Evolutionary conservation across 768 basidiomycete genomes (phyloP).

Genomic region (Mycena alexandri): DNA sequence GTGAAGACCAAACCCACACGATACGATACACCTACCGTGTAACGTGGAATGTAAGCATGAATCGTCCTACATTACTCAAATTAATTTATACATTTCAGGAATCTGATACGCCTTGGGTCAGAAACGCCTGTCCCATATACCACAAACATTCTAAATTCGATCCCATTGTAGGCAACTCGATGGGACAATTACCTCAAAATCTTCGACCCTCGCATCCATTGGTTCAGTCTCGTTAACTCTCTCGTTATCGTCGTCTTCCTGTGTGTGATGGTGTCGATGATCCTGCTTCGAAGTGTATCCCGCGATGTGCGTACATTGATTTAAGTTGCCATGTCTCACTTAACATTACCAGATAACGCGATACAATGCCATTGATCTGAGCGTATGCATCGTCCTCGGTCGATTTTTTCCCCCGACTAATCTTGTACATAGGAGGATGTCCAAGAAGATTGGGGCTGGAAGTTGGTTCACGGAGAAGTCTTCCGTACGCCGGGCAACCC

Average conservation of each 20-base stretch:
- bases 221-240: constrained; percentile 96
- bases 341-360: constrained; percentile 74
- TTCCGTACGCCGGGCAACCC: constrained; percentile 87
- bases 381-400: constrained; percentile 58
- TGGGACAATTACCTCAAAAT: constrained; percentile 98
- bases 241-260: constrained; percentile 92
- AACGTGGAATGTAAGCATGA: constrained; percentile 79
- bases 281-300: constrained; percentile 86
- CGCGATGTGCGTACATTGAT: constrained; percentile 75
- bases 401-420: not conserved
- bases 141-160: not conserved
- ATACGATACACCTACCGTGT: constrained; percentile 91
- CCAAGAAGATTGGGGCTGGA: constrained; percentile 99
- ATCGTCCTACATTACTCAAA: constrained; percentile 9
- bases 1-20: constrained; percentile 68
- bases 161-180: constrained; percentile 77
- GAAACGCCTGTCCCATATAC: constrained; percentile 10
- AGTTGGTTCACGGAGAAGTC: constrained; percentile 95
- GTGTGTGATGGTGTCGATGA: constrained; percentile 93
- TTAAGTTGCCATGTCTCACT: constrained; percentile 27
- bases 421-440: constrained; percentile 79
- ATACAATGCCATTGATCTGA: constrained; percentile 95
- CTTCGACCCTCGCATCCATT: constrained; percentile 94
- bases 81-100: constrained; percentile 58
- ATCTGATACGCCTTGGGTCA: constrained; percentile 89